phyloP scores from a whole-genome alignment of 768 basidiomycete genomes.

The Grammothele lineata region DNA sequence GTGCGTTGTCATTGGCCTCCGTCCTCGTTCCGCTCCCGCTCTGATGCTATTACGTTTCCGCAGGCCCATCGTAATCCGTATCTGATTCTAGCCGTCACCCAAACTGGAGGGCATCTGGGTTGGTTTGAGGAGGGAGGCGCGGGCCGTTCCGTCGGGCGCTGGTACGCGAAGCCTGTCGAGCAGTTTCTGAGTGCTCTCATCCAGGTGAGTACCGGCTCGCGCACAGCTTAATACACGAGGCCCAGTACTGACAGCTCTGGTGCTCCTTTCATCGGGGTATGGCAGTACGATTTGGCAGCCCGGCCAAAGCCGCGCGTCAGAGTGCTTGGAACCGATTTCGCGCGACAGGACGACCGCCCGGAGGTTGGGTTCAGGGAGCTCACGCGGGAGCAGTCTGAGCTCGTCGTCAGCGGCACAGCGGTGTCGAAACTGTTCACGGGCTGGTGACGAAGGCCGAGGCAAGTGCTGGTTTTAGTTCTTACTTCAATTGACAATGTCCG shows the following conservation, averaged over 20 bases:
- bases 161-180: slow-evolving; percentile 20
- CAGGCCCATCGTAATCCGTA: slow-evolving; percentile 14
- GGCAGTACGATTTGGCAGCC: slow-evolving; percentile 7
- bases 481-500: no score
- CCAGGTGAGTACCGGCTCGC: slow-evolving; percentile 11
- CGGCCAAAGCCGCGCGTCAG: slow-evolving; percentile 4
- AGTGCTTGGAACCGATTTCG: slow-evolving; percentile 5
- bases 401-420: slow-evolving; percentile 14
- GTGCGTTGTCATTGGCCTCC: not conserved
- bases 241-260: slow-evolving; percentile 1
- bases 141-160: slow-evolving; percentile 7
- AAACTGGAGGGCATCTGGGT: slow-evolving; percentile 21
- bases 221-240: not conserved
- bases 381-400: slow-evolving; percentile 3
- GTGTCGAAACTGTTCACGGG: slow-evolving; percentile 20
- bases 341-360: slow-evolving; percentile 8
- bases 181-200: slow-evolving; percentile 19
- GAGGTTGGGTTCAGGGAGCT: slow-evolving; percentile 19
- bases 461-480: no score
- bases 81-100: slow-evolving; percentile 18
- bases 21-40: not conserved
- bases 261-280: no score
- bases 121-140: slow-evolving; percentile 19
- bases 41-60: not conserved
- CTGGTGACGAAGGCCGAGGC: slow-evolving; percentile 4